A percentile compares a stretch with the other conserved stretches of the same genome.
These are phyloP conservation scores for Chaetomium tenue DNA, from an alignment of 495 filamentous ascomycete species.

Conservation along the genomic window DNA sequence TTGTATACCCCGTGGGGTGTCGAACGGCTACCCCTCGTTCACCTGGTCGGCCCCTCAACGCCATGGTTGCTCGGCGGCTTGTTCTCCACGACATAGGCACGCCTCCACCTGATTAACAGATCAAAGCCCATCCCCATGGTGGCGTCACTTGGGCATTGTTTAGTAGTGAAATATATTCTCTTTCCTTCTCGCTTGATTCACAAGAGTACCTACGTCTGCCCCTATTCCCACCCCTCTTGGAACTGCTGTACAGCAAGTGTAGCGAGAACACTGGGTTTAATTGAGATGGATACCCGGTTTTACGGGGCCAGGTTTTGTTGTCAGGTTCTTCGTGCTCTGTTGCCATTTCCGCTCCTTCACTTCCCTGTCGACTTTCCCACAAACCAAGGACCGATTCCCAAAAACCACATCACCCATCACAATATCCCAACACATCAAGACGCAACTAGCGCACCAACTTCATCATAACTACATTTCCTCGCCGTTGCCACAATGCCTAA, in stretches of 20 bases:
- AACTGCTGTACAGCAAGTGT: conserved; percentile 10
- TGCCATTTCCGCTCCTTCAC: not conserved
- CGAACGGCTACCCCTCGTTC: too few relatives aligned
- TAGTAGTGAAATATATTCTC: not conserved
- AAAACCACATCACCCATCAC: not conserved
- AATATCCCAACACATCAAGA: not conserved
- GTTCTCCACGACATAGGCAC: too few relatives aligned
- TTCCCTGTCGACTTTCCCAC: not conserved
- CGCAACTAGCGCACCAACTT: not conserved
- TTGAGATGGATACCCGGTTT: not conserved
- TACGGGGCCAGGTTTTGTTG: not conserved
- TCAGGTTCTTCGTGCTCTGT: not conserved
- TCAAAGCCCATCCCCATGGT: not conserved
- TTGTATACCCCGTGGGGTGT: too few relatives aligned
- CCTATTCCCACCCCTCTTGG: not conserved
- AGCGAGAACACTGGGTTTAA: not conserved
- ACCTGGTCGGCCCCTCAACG: too few relatives aligned
- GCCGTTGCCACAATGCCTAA: conserved; percentile 19
- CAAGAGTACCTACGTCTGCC: not conserved
- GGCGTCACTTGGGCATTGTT: not conserved
- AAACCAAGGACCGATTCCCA: not conserved
- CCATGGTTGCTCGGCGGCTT: not conserved
- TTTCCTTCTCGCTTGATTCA: not conserved
- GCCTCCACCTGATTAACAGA: too few relatives aligned
- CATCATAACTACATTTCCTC: not conserved